A percentile compares a stretch with the other conserved stretches of the same genome.
Conservation (phyloP, 352 stramenopile species). For the Blastocystis sp. region DNA sequence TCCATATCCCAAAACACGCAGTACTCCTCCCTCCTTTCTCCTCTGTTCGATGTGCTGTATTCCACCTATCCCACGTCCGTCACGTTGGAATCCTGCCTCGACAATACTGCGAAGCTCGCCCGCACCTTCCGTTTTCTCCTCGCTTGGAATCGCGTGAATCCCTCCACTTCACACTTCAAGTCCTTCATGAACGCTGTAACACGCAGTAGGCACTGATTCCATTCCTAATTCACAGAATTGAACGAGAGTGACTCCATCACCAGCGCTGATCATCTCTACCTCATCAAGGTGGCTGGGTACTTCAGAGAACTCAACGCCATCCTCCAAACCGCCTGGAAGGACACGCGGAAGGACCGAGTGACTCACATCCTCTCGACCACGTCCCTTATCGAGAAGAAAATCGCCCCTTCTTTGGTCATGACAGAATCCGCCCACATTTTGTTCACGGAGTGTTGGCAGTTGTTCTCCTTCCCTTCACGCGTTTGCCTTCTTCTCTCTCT, state of each 20-base stretch:
- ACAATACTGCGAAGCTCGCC: background rate
- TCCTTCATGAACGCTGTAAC: conserved; percentile 22
- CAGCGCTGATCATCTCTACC: background rate
- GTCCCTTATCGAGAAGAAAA: background rate
- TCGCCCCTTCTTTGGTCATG: background rate
- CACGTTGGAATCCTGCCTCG: background rate
- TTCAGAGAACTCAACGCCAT: background rate
- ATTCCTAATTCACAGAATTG: background rate
- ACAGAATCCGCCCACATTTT: background rate
- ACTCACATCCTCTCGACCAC: background rate
- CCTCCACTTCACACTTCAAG: background rate
- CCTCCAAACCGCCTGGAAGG: background rate
- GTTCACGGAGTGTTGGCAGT: background rate
- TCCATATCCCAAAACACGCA: background rate
- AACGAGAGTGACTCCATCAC: background rate
- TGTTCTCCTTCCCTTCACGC: background rate
- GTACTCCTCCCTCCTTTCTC: background rate
- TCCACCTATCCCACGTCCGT: background rate
- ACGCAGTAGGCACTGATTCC: background rate
- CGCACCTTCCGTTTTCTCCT: conserved; percentile 31
- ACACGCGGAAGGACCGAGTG: background rate
- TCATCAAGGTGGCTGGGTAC: conserved; percentile 23
- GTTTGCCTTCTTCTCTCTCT: background rate
- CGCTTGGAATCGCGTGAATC: conserved; percentile 12
- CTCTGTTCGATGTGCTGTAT: background rate